phyloP scores from a whole-genome alignment of 345 rosid genomes.

The Citrus medica region DNA sequence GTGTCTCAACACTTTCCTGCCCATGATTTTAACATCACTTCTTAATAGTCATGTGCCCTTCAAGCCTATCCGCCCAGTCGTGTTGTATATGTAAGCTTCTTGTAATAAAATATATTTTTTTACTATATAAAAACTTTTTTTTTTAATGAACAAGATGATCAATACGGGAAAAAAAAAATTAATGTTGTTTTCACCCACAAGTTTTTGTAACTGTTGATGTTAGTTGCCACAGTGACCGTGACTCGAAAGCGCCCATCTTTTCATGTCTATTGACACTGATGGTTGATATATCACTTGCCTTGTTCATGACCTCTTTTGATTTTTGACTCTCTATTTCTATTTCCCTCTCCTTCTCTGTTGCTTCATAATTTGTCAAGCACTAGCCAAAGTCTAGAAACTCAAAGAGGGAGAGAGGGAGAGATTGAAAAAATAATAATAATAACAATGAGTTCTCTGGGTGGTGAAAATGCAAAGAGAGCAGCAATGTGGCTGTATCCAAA shows the following conservation, averaged over 20 bases:
- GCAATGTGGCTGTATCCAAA: conserved; percentile 77
- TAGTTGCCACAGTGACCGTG: conserved; percentile 65
- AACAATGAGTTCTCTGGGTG: conserved; percentile 43
- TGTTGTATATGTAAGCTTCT: neutral
- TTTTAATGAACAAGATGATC: neutral
- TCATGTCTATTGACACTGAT: conserved; percentile 77
- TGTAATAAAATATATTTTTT: neutral
- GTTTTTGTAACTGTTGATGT: conserved; percentile 27
- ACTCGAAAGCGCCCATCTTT: conserved; percentile 87
- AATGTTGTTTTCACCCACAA: conserved; percentile 29
- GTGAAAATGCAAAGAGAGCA: conserved; percentile 39
- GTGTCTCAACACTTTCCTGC: conserved; percentile 7
- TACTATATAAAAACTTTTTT: neutral
- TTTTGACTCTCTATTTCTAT: conserved; percentile 14
- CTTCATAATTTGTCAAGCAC: conserved; percentile 25
- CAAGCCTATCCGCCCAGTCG: neutral
- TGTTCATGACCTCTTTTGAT: conserved; percentile 45
- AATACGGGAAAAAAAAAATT: neutral
- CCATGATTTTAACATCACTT: conserved; percentile 30
- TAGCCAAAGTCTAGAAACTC: neutral
- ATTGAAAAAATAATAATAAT: too few species aligned
- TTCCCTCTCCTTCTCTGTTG: neutral
- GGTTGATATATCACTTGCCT: conserved; percentile 57
- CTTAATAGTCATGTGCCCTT: neutral
- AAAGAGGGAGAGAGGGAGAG: neutral